These are phyloP conservation scores for Dictyostelium discoideum DNA, from an alignment of 78 protist species.

Conservation along the genomic window DNA sequence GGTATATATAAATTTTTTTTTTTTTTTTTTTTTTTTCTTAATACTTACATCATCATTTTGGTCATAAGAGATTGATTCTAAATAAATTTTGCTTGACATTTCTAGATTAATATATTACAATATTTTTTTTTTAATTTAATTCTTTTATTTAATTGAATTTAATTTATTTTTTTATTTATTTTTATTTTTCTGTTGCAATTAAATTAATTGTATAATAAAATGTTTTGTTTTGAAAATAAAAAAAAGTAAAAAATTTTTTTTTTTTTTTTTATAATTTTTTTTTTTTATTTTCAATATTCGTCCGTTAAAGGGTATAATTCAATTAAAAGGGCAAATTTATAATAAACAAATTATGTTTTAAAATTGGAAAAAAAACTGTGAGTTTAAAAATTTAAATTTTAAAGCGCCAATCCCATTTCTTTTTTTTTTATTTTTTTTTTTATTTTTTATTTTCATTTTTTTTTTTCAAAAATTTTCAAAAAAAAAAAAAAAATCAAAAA, in stretches of 20 bases:
- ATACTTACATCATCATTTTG: constrained; percentile 21
- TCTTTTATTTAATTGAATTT: neutral
- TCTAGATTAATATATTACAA: neutral
- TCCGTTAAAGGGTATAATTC: constrained; percentile 8
- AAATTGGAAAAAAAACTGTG: neutral
- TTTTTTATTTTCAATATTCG: neutral
- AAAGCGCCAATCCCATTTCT: neutral
- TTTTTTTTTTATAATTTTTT: neutral
- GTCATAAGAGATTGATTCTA: constrained; percentile 59
- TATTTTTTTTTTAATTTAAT: neutral
- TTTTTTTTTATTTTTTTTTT: too few relatives aligned
- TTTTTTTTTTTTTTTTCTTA: too few relatives aligned
- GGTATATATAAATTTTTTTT: too few relatives aligned
- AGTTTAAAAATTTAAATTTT: too few relatives aligned
- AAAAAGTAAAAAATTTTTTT: neutral
- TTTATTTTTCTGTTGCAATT: neutral
- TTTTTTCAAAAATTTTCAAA: neutral
- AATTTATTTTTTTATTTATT: neutral
- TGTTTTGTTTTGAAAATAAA: neutral
- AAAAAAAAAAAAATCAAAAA: too few relatives aligned
- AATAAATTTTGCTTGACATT: constrained; percentile 47
- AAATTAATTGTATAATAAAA: neutral
- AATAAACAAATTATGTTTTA: neutral
- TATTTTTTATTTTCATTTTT: neutral
- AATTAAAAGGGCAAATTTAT: neutral